phyloP scores from a whole-genome alignment of 805 yeast genomes.

The Saccharomycopsis selenospora region DNA sequence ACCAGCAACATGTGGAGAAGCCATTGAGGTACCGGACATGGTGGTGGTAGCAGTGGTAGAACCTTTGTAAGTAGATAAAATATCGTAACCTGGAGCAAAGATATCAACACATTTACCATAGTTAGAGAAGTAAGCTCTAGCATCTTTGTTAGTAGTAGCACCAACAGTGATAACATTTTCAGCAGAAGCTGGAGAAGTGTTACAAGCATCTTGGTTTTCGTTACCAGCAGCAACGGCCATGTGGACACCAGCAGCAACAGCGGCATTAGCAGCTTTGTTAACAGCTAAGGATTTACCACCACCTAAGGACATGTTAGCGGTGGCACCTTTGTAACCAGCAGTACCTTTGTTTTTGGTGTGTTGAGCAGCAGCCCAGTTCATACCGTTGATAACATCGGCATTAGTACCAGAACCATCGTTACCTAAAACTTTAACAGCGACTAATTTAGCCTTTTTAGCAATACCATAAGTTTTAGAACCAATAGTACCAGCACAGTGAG shows the following conservation, averaged over 20 bases:
- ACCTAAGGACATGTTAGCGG: conserved; percentile 91
- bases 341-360: conserved; percentile 36
- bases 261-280: conserved; percentile 84
- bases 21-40: conserved; percentile 96
- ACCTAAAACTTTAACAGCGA: conserved; percentile 55
- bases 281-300: conserved; percentile 88
- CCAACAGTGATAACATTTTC: conserved; percentile 86
- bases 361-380: conserved; percentile 48
- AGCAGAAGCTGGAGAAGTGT: conserved; percentile 85
- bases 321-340: conserved; percentile 65
- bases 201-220: conserved; percentile 88
- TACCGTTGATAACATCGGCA: conserved; percentile 57
- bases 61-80: conserved; percentile 78
- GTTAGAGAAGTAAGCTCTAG: conserved; percentile 92
- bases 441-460: conserved; percentile 51
- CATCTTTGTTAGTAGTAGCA: conserved; percentile 82
- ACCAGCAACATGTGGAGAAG: conserved; percentile 94
- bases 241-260: conserved; percentile 79
- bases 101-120: conserved; percentile 94
- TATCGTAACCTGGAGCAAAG: conserved; percentile 92
- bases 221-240: conserved; percentile 97
- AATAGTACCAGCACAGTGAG: conserved; percentile 63
- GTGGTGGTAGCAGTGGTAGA: conserved; percentile 70
- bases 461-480: conserved; percentile 52
- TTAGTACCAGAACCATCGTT: conserved; percentile 53